Conservation (phyloP, 169 alveolate genomes). For the Babesia ovis region DNA sequence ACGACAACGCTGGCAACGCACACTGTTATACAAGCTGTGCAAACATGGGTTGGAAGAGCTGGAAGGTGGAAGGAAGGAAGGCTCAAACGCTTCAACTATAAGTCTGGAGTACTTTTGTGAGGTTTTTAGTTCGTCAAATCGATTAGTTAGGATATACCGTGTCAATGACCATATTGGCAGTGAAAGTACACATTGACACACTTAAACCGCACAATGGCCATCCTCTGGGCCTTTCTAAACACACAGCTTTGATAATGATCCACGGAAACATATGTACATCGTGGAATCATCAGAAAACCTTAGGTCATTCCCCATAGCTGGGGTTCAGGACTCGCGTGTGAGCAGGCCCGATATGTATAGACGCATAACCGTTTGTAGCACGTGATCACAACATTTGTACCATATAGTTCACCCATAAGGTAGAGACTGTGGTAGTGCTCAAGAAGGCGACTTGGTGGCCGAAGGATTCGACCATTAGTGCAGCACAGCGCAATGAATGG, state of each 20-base stretch:
- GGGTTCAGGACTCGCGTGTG: neutral
- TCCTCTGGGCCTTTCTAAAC: neutral
- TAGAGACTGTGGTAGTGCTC: too few species aligned
- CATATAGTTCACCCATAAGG: too few species aligned
- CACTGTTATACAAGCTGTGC: constrained; percentile 92
- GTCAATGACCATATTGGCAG: constrained; percentile 63
- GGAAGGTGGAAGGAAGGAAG: constrained; percentile 85
- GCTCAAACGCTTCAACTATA: constrained; percentile 76
- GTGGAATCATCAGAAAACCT: neutral
- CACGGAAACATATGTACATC: neutral
- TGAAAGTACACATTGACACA: neutral
- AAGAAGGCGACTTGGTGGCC: too few species aligned
- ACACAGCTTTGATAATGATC: too few species aligned
- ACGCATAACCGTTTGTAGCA: too few species aligned
- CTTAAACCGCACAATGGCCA: neutral
- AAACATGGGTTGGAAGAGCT: constrained; percentile 91
- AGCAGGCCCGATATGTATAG: neutral
- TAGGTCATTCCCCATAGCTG: constrained; percentile 15
- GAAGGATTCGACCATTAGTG: too few species aligned
- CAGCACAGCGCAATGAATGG: too few species aligned
- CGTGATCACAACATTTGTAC: too few species aligned
- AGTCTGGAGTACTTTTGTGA: constrained; percentile 90
- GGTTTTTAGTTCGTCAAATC: constrained; percentile 93
- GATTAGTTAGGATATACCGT: constrained; percentile 96
- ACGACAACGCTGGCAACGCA: constrained; percentile 85